Conservation (phyloP, 2,329 filamentous ascomycete species). For the Pestalotiopsis sp. region DNA sequence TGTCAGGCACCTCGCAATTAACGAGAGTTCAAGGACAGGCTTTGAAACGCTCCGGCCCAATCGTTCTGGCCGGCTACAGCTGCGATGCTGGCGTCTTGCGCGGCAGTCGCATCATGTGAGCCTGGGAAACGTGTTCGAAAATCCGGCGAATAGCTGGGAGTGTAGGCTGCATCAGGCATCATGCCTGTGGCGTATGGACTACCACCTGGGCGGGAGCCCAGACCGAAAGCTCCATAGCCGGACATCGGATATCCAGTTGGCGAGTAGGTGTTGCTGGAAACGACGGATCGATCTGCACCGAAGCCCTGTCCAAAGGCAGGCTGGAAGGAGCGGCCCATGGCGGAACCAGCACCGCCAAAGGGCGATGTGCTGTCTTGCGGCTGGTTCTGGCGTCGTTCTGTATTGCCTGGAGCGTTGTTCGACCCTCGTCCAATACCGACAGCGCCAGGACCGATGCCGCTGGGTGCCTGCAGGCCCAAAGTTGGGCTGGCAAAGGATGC, state of each 20-base stretch:
- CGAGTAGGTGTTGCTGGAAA: conserved; percentile 40
- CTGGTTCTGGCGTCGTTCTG: conserved; percentile 52
- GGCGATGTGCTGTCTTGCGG: conserved; percentile 41
- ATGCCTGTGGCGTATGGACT: conserved; percentile 42
- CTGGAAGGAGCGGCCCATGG: conserved; percentile 45
- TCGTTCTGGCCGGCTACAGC: conserved; percentile 52
- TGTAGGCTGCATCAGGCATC: conserved; percentile 46
- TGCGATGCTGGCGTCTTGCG: conserved; percentile 32
- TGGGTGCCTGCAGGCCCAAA: conserved; percentile 71
- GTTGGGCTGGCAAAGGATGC: conserved; percentile 87
- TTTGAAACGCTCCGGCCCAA: conserved; percentile 69
- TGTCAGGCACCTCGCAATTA: conserved; percentile 26
- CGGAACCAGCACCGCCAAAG: conserved; percentile 37
- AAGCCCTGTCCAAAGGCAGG: conserved; percentile 45
- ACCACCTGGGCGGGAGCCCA: conserved; percentile 38
- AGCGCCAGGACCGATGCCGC: conserved; percentile 67
- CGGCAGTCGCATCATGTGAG: conserved; percentile 34
- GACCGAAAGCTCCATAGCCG: conserved; percentile 47
- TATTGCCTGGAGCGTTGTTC: conserved; percentile 39
- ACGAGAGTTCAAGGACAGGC: conserved; percentile 71
- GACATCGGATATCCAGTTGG: conserved; percentile 43
- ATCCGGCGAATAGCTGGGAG: conserved; percentile 41
- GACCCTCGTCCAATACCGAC: conserved; percentile 59
- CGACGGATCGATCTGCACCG: conserved; percentile 43
- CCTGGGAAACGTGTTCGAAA: conserved; percentile 44